Evolutionary conservation across 768 basidiomycete species (phyloP), one percentile per base, ranked within the genome.

Genomic region (Boletus coccyginus): DNA sequence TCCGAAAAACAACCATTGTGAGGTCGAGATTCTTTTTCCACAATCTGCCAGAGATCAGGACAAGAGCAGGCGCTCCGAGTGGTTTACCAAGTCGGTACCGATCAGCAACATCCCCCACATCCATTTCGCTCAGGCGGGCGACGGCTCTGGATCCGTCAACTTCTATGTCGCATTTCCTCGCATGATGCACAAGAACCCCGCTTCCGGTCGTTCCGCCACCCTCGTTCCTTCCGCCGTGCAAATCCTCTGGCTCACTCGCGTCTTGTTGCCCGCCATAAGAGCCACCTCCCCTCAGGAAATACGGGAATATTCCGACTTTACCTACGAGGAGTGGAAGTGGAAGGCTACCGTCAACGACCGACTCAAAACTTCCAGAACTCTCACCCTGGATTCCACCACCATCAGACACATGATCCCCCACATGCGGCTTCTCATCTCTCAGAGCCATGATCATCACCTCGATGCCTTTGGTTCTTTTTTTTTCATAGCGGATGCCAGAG

Each of bases 311-410:
- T 33, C 9, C 0, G 24, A 58, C 27, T 58, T 58, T 4, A 58
- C 52, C 17, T 58, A 58, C 1, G 52, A 58, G 17, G 52, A 58
- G 24, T 58, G 57, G 57, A 58, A 58, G 24, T 58, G 57, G 57
- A 58, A 58, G 48, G 44, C 49, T 1, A 58, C 49, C 1, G 24
- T 46, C 14, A 58, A 58, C 33, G 55, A 55, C 35, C 52, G 42
- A 3, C 39, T 58, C 17, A 58, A 50, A 45, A 1, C 1, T 24
- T 50, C 49, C 32, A 58, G 46, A 16, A 55, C 49, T 6, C 38
- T 58, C 33, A 58, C 48, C 3, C 52, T 58, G 1, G 39, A 58
- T 16, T 13, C 57, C 1, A 33, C 17, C 10, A 55, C 44, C 4
- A 58, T 58, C 0, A 21, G 55, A 7, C 29, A 38, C 27, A 5